Conservation (phyloP, 2,329 filamentous ascomycete species). For the Lachnellula hyalina region DNA sequence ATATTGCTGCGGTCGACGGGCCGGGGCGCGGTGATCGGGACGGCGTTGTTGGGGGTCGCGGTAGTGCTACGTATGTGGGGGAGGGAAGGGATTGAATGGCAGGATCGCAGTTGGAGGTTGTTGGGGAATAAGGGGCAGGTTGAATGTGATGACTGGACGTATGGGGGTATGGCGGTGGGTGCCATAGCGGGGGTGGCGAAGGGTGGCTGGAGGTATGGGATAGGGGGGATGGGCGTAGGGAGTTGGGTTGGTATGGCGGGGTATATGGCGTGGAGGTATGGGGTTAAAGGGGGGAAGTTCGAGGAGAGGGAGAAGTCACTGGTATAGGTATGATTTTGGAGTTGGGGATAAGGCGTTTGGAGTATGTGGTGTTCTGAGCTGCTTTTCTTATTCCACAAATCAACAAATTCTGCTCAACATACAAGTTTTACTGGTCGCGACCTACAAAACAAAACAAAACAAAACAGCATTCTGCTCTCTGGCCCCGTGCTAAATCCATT, state of each 20-base stretch:
- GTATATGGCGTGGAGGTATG: slow-evolving; percentile 47
- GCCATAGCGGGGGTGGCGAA: slow-evolving; percentile 29
- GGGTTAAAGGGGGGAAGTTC: slow-evolving; percentile 38
- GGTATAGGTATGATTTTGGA: too few relatives aligned
- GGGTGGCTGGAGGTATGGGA: slow-evolving; percentile 36
- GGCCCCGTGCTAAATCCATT: too few relatives aligned
- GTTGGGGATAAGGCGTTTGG: too few relatives aligned
- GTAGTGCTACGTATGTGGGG: slow-evolving; percentile 49
- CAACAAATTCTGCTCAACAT: too few relatives aligned
- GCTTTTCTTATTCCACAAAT: too few relatives aligned
- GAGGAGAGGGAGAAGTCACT: not conserved
- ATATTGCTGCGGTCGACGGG: slow-evolving; percentile 42
- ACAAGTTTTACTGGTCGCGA: too few relatives aligned
- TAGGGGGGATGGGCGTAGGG: slow-evolving; percentile 44
- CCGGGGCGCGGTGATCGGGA: slow-evolving; percentile 40
- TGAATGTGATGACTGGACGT: slow-evolving; percentile 51
- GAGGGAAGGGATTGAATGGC: slow-evolving; percentile 56
- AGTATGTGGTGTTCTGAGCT: too few relatives aligned
- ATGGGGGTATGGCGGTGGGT: slow-evolving; percentile 37
- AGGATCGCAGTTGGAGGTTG: slow-evolving; percentile 57
- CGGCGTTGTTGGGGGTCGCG: slow-evolving; percentile 39
- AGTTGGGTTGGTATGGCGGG: slow-evolving; percentile 44
- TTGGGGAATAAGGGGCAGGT: slow-evolving; percentile 53
- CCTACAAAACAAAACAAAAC: too few relatives aligned
- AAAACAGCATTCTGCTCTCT: too few relatives aligned